Base-by-base conservation (phyloP, 176 grass and related monocot species). In the Bromus sterilis region DNA sequence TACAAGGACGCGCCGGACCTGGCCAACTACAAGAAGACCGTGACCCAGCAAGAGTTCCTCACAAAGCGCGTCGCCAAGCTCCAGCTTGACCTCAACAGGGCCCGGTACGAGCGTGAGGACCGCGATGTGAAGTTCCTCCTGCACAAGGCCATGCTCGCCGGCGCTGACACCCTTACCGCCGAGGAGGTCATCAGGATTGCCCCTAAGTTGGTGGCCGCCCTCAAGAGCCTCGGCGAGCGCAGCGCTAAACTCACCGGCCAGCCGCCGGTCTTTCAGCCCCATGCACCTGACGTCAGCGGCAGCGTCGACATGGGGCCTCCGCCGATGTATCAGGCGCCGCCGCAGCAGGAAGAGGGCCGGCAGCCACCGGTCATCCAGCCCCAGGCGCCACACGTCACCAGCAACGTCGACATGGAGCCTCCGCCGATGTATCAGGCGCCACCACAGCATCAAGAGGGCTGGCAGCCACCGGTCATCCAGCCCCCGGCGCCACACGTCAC, bases 11-110 rank as follows among this genome's bases (percentile, higher is more conserved):
- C 63, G 57, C 82, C 85, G 2, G 53, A 94, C 46, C 18, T 51
- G 15, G 35, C 86, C 31, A 34, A 56, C 39, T 64, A 51, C 59
- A 81, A 76, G 39, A 87, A 83, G 49, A 76, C 65, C 23, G 5
- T 60, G 28, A 82, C 85, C 33, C 65, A 66, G 11, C 81, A 83
- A n/a, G 59, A 76, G 1, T 84, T 87, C 67, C 88, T 90, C 23
- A 28, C 39, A 0, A 9, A 39, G 13, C 78, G 86, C 5, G 24
- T 66, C 29, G 4, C 13, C 41, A 90, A 83, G 79, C 58, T 85
- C 4, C 21, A 60, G 30, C 78, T 46, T 1, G 74, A 88, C 26
- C 16, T 77, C 5, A 0, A 28, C 4, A 90, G 76, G 26, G 9
- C 37, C 4, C 18, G 71, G 1, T 35, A 12, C 0, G 74, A 71